Conservation (phyloP, 106 monocot genomes). For the Dioscorea dumetorum region DNA sequence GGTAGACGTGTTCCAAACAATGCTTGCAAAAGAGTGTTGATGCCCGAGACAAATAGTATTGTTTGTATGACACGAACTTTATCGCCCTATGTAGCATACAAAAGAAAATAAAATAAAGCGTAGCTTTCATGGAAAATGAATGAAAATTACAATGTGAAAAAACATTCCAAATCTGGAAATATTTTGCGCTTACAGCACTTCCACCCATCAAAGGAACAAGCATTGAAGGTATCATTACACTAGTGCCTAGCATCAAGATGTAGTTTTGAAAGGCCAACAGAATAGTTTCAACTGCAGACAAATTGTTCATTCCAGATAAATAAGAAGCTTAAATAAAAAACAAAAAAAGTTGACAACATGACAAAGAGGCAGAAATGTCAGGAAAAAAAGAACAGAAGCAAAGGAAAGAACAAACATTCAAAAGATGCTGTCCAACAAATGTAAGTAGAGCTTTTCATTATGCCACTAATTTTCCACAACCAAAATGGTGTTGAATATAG, state of each 20-base stretch:
- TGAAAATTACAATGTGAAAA: background rate
- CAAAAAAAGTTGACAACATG: too few relatives aligned
- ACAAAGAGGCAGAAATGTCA: too few relatives aligned
- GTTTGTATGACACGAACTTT: slow-evolving; percentile 82
- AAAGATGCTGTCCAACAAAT: too few relatives aligned
- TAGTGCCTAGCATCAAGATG: slow-evolving; percentile 74
- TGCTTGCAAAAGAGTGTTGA: slow-evolving; percentile 83
- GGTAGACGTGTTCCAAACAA: slow-evolving; percentile 90
- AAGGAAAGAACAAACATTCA: too few relatives aligned
- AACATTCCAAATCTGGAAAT: background rate
- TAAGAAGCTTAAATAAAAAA: background rate
- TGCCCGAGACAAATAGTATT: slow-evolving; percentile 73
- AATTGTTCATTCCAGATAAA: slow-evolving; percentile 4
- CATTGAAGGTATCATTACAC: slow-evolving; percentile 75
- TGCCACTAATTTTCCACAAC: too few relatives aligned
- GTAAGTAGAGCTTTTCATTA: too few relatives aligned
- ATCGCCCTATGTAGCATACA: slow-evolving; percentile 36
- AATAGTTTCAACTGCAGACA: slow-evolving; percentile 74
- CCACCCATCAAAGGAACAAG: slow-evolving; percentile 94
- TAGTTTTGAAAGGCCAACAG: slow-evolving; percentile 89
- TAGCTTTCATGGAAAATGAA: background rate
- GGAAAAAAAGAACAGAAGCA: too few relatives aligned
- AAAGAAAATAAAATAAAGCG: background rate
- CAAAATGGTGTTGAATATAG: too few relatives aligned
- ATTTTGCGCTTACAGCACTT: slow-evolving; percentile 48